These are phyloP conservation scores for Filobasidium uniguttulatum DNA, from an alignment of 1,284 basidiomycete genomes.

Conservation along the genomic window DNA sequence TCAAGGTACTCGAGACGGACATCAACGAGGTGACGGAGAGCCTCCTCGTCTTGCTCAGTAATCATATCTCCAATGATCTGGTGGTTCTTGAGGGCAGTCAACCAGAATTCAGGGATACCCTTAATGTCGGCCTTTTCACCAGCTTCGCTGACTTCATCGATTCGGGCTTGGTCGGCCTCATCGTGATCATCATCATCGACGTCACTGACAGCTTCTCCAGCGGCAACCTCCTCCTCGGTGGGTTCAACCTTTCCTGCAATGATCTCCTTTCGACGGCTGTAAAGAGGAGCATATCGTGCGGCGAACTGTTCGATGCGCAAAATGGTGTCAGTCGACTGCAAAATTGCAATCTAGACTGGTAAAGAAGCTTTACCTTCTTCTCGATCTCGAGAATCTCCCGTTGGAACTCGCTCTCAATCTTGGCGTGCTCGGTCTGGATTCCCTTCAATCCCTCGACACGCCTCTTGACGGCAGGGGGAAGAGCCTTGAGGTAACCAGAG, in stretches of 20 bases:
- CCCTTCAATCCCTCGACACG: slow-evolving; percentile 88
- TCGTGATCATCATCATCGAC: slow-evolving; percentile 45
- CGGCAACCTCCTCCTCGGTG: slow-evolving; percentile 67
- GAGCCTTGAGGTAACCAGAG: slow-evolving; percentile 73
- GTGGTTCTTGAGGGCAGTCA: slow-evolving; percentile 89
- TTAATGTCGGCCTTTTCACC: slow-evolving; percentile 31
- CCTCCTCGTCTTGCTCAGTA: slow-evolving; percentile 77
- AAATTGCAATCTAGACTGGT: slow-evolving; percentile 8
- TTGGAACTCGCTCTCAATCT: slow-evolving; percentile 91
- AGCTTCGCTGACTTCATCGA: slow-evolving; percentile 35
- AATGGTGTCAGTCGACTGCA: slow-evolving; percentile 1
- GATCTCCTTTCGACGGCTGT: slow-evolving; percentile 73
- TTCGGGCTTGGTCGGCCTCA: slow-evolving; percentile 37
- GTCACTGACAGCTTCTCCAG: slow-evolving; percentile 62
- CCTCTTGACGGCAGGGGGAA: slow-evolving; percentile 68
- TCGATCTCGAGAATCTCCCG: slow-evolving; percentile 91
- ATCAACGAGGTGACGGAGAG: slow-evolving; percentile 52
- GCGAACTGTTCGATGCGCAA: slow-evolving; percentile 56
- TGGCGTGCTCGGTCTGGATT: slow-evolving; percentile 81
- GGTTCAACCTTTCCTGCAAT: slow-evolving; percentile 64
- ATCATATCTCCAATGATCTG: slow-evolving; percentile 73
- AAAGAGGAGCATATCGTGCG: slow-evolving; percentile 68
- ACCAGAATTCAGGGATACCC: slow-evolving; percentile 94
- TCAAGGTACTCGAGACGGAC: slow-evolving; percentile 54
- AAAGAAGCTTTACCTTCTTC: slow-evolving; percentile 56